These are phyloP conservation scores for Barnettozyma sucrosica DNA, from an alignment of 805 yeast genomes.

Conservation along the genomic window DNA sequence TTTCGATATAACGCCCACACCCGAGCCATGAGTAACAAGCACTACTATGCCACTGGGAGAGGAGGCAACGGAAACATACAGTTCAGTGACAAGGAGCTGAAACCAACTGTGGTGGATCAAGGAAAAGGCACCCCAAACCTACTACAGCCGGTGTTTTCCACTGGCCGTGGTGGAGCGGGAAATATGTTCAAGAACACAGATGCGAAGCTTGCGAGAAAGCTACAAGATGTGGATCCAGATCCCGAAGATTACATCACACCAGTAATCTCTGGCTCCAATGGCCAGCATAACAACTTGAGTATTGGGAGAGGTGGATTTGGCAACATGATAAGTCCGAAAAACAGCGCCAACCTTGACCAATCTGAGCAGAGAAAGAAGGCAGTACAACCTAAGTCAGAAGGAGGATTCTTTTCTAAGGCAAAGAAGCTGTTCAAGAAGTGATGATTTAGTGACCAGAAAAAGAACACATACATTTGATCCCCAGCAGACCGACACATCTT, in stretches of 20 bases:
- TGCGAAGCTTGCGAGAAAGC: conserved; percentile 49
- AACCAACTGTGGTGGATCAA: conserved; percentile 51
- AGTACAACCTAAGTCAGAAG: conserved; percentile 22
- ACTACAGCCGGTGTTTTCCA: conserved; percentile 49
- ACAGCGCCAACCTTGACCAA: conserved; percentile 22
- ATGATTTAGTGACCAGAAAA: background rate
- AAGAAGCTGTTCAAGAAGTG: conserved; percentile 35
- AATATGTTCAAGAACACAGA: conserved; percentile 63
- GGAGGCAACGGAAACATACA: conserved; percentile 75
- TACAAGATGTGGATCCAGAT: conserved; percentile 58
- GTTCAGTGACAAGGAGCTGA: conserved; percentile 36
- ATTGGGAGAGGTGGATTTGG: conserved; percentile 68
- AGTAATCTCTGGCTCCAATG: conserved; percentile 31
- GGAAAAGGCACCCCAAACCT: conserved; percentile 60
- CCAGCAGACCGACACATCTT: background rate
- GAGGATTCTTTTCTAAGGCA: conserved; percentile 41
- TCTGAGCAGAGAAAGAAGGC: conserved; percentile 18
- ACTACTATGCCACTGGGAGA: conserved; percentile 62
- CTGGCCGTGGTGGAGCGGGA: conserved; percentile 79
- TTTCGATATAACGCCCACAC: background rate
- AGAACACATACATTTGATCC: too few relatives aligned
- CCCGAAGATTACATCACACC: conserved; percentile 36
- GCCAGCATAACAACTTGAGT: conserved; percentile 24
- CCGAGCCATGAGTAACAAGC: conserved; percentile 17
- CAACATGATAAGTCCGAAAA: conserved; percentile 41